Evolutionary conservation across 2,329 filamentous ascomycete species (phyloP).

Genomic region (Geosmithia putterillii): DNA sequence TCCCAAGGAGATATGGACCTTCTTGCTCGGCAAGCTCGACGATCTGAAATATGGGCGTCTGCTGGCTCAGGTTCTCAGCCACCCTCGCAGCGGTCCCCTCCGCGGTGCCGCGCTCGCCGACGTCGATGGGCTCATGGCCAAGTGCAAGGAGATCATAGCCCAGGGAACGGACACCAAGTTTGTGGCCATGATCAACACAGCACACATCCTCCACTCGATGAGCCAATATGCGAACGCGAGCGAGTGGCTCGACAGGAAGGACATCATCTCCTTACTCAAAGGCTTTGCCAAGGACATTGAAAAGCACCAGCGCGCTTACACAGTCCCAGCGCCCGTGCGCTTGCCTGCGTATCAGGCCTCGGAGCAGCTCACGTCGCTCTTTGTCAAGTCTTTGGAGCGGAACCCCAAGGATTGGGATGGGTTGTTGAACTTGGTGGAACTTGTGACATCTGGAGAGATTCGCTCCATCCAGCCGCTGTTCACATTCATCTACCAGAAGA

Average conservation of each 20-base stretch:
- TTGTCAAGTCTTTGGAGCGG: constrained; percentile 67
- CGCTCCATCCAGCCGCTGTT: constrained; percentile 65
- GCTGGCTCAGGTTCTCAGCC: constrained; percentile 72
- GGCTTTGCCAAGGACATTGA: constrained; percentile 68
- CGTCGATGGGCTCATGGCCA: constrained; percentile 57
- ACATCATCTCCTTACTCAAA: constrained; percentile 47
- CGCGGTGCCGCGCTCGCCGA: constrained; percentile 64
- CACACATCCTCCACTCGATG: constrained; percentile 74
- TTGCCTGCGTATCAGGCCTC: constrained; percentile 80
- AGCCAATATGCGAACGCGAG: constrained; percentile 52
- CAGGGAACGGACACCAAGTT: constrained; percentile 58
- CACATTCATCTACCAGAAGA: constrained; percentile 70
- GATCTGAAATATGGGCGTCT: constrained; percentile 84
- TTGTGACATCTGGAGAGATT: constrained; percentile 72
- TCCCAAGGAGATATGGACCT: constrained; percentile 72
- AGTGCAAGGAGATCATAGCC: constrained; percentile 49
- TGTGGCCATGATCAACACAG: constrained; percentile 68
- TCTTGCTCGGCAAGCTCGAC: constrained; percentile 67
- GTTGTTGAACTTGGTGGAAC: constrained; percentile 74
- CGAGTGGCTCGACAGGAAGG: constrained; percentile 60
- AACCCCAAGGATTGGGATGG: constrained; percentile 69
- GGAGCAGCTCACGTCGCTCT: constrained; percentile 75
- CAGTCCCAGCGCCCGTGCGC: constrained; percentile 58
- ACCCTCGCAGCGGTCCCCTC: constrained; percentile 62
- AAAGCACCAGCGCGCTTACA: constrained; percentile 56